Conservation (phyloP, 805 yeast genomes). For the Candida schatavii region DNA sequence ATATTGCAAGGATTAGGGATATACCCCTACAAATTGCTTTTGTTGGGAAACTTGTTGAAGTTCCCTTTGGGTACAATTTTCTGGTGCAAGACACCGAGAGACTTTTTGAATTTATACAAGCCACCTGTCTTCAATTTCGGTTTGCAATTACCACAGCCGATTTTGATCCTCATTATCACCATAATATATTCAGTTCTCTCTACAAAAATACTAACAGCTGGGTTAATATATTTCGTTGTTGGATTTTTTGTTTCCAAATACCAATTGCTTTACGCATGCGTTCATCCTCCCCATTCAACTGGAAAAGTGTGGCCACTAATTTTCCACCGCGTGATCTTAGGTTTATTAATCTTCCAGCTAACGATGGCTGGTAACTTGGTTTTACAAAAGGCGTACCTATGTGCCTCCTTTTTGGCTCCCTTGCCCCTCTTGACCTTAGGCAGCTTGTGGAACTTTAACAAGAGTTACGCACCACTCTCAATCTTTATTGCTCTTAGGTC, state of each 20-base stretch:
- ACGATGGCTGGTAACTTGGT: conserved; percentile 92
- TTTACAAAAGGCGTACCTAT: conserved; percentile 71
- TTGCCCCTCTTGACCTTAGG: conserved; percentile 67
- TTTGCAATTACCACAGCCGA: conserved; percentile 85
- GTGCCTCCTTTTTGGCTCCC: conserved; percentile 73
- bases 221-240: conserved; percentile 74
- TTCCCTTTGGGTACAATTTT: conserved; percentile 56
- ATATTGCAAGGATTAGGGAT: conserved; percentile 83
- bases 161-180: conserved; percentile 79
- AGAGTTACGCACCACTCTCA: conserved; percentile 74
- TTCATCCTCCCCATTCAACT: conserved; percentile 94
- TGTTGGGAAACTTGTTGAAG: conserved; percentile 73
- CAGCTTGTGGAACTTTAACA: conserved; percentile 77
- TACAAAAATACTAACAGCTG: conserved; percentile 80
- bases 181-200: conserved; percentile 87
- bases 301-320: conserved; percentile 96
- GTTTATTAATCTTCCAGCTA: conserved; percentile 78
- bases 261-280: conserved; percentile 84
- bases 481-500: conserved; percentile 86
- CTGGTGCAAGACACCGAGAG: conserved; percentile 82
- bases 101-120: conserved; percentile 66
- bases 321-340: conserved; percentile 76
- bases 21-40: conserved; percentile 82
- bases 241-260: conserved; percentile 91
- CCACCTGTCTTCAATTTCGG: conserved; percentile 96